Evolutionary conservation across 495 filamentous ascomycete species (phyloP), one percentile per base, ranked within the genome.

Genomic region (Neurospora sp.): DNA sequence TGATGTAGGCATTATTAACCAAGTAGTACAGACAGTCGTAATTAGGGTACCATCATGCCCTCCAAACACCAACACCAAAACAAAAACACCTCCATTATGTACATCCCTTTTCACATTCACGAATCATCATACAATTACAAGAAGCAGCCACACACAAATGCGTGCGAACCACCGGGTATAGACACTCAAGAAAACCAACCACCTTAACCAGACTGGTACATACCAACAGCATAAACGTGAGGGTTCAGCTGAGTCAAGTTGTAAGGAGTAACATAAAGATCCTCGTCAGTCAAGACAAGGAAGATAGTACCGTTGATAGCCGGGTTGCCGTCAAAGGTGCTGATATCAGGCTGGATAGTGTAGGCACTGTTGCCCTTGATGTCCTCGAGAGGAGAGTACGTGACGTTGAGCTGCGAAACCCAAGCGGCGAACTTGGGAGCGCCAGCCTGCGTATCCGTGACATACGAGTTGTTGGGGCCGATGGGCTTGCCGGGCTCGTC

Each of bases 361-460:
- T 83, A 89, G 0, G 90, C 93, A 2, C 81, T 82, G 70, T 87
- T 88, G 20, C 82, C 80, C 9, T 84, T 81, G 2, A 85, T 83
- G 69, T 90, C 78, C 6, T 80, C 86, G 74, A 97, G 80, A 1
- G 89, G 84, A 3, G 93, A 89, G 79, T 96, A 96, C 0, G 94
- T 97, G 35, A 93, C 84, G 75, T 97, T 97, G 40, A 96, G 82
- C 87, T 96, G 94, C n/a, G 83, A 85, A 10, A 91, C 88, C 93
- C 92, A 97, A 0, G 87, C 87, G 2, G 94, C 94, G 46, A 86
- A 97, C 48, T 80, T 79, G 0, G 93, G 90, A 3, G 77, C 73
- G 1, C 87, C 87, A 5, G 90, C 92, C n/a, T n/a, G n/a, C 0
- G 84, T 85, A 7, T 86, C 82, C 0, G 94, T 97, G 22, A 93